Conservation (phyloP, 176 grass and related monocot genomes). For the Urochloa ruziziensis region DNA sequence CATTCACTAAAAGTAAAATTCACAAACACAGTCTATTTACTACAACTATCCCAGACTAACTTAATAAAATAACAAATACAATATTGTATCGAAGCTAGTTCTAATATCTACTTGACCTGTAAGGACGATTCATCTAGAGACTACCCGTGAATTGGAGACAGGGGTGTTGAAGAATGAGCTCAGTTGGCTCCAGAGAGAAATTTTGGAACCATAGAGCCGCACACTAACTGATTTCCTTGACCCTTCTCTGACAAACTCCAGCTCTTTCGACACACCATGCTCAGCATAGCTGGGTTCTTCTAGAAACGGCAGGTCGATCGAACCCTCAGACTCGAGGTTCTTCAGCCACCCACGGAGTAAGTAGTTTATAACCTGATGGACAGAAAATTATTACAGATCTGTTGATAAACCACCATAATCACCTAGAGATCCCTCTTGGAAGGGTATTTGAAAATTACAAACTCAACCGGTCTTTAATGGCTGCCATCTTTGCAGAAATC, state of each 20-base stretch:
- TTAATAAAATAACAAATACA: slow-evolving; percentile 50
- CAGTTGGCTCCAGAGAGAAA: slow-evolving; percentile 64
- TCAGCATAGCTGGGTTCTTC: slow-evolving; percentile 63
- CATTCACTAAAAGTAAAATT: slow-evolving; percentile 25
- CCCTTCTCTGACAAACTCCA: slow-evolving; percentile 87
- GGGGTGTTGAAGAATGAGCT: slow-evolving; percentile 54
- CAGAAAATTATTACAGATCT: slow-evolving; percentile 1
- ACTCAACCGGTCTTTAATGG: too few relatives aligned
- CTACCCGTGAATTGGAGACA: slow-evolving; percentile 35
- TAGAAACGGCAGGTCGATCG: slow-evolving; percentile 60
- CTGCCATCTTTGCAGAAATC: too few relatives aligned
- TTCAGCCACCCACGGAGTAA: slow-evolving; percentile 88
- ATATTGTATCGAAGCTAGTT: slow-evolving; percentile 33
- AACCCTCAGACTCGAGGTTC: slow-evolving; percentile 80
- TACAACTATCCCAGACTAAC: slow-evolving; percentile 21
- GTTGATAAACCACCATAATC: not conserved
- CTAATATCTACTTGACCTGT: not conserved
- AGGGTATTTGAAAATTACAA: too few relatives aligned
- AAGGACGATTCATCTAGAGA: slow-evolving; percentile 45
- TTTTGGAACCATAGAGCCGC: slow-evolving; percentile 61
- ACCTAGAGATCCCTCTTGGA: too few relatives aligned
- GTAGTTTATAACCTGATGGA: slow-evolving; percentile 80
- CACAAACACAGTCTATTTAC: not conserved
- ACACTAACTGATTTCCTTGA: slow-evolving; percentile 71
- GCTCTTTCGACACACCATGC: slow-evolving; percentile 47